Evolutionary conservation across 2,329 filamentous ascomycete species (phyloP).

Genomic region (Cladosporium sp.): DNA sequence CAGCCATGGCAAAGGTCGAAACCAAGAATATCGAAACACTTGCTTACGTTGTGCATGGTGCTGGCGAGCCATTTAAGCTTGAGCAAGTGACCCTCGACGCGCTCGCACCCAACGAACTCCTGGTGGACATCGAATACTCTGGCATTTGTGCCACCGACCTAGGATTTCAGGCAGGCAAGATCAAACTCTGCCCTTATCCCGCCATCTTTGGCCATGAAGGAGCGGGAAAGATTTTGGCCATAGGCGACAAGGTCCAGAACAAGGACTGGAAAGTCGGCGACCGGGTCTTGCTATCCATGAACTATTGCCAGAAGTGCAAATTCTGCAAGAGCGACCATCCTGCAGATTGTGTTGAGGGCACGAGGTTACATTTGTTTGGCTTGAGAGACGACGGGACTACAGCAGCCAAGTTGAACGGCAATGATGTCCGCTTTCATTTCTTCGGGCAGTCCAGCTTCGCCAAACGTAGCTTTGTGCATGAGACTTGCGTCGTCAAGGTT

Average conservation of each 20-base stretch:
- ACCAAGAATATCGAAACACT: background rate
- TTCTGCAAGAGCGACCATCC: background rate
- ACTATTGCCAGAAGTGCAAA: background rate
- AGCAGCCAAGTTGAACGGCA: background rate
- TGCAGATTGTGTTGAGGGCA: background rate
- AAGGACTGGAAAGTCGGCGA: background rate
- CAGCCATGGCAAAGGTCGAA: background rate
- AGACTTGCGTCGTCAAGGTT: slow-evolving; percentile 23
- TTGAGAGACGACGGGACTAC: background rate
- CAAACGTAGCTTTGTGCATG: slow-evolving; percentile 22
- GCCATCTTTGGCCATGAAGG: background rate
- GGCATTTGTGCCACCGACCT: background rate
- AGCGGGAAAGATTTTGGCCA: background rate
- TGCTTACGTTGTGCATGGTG: background rate
- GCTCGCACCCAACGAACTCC: background rate
- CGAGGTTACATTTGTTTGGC: background rate
- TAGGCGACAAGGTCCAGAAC: background rate
- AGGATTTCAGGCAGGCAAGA: background rate
- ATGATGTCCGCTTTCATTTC: slow-evolving; percentile 26
- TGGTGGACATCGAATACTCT: background rate
- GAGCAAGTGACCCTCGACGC: background rate
- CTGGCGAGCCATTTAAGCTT: background rate
- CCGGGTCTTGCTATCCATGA: background rate
- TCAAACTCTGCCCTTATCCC: background rate
- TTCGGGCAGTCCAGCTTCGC: slow-evolving; percentile 24